Base-by-base conservation (phyloP, 2,329 filamentous ascomycete genomes). In the Rutstroemia sp. region DNA sequence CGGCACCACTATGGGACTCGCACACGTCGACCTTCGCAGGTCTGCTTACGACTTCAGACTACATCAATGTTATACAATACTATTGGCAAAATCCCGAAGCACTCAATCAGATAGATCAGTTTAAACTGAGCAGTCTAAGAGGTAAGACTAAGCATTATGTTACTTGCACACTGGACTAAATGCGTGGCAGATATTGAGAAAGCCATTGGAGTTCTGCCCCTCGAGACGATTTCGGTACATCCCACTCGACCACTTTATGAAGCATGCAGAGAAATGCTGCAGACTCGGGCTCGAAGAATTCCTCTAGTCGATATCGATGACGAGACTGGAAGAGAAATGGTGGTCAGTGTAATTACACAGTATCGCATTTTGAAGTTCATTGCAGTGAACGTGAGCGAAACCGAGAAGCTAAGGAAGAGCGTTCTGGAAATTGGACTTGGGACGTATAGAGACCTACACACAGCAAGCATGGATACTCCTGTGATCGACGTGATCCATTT, bases 311-410 rank as follows among this genome's bases (percentile, higher is more conserved):
- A 96, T 65, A 81, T 89, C 61, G 94, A 99, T 68, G 92, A 95
- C 68, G 94, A 99, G 73, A 99, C 94, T 2, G 85, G 88, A 56
- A 83, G 91, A 61, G 86, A 94, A 68, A 94, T 92, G 74, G 91
- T 99, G 17, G 89, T 99, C 59, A 96, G 91, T 66, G 94, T 99
- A 59, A 88, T 99, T 58, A 99, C 94, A 0, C 94, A 99, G 72
- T 99, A 99, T 73, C 88, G 95, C 57, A 97, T 99, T 65, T 82
- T 99, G 62, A 99, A 99, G 71, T 99, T 99, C 71, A 95, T 99
- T 60, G 92, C 94, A 10, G 92, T 99, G 72, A 99, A 99, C 72
- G 84, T 89, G 42, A 83, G 82, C 65, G 82, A 86, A 67, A 96
- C 92, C 4, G 87, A 95, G 65, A 82, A 91, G 68, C 75, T 99